These are phyloP conservation scores for Solanum arcanum DNA, from an alignment of 257 asterid species.

Conservation along the genomic window DNA sequence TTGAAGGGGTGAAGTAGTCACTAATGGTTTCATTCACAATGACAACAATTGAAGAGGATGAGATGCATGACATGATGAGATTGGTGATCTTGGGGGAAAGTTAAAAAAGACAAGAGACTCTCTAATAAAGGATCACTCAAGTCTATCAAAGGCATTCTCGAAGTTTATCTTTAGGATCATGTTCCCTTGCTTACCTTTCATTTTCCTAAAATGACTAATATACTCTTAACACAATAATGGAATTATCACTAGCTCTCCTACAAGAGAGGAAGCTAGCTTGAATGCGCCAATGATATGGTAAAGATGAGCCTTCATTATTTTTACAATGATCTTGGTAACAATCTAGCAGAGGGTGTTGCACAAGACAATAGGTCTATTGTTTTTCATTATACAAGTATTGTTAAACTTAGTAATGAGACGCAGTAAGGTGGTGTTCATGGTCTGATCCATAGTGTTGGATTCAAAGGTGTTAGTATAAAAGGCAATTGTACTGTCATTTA, in stretches of 20 bases:
- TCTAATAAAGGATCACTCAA: neutral
- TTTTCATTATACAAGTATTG: neutral
- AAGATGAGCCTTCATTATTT: neutral
- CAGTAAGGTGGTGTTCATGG: neutral
- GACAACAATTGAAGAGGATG: neutral
- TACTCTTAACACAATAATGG: no score
- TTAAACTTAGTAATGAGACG: no score
- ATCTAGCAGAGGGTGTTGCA: neutral
- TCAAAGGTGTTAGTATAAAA: no score
- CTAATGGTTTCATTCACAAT: neutral
- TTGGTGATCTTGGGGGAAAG: neutral
- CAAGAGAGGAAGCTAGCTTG: neutral
- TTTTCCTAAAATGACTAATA: no score
- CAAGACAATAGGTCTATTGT: neutral
- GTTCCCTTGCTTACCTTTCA: neutral
- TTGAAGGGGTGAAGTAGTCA: neutral
- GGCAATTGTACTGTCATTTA: no score
- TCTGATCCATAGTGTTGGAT: neutral
- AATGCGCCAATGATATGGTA: neutral
- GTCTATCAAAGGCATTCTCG: neutral
- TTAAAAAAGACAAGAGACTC: no score
- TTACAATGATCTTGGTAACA: neutral
- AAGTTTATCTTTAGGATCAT: no score
- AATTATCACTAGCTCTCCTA: neutral
- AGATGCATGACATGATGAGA: neutral